A percentile compares a stretch with the other conserved stretches of the same genome.
phyloP scores from a whole-genome alignment of 805 yeast species.

The Candida ascalaphidarum region DNA sequence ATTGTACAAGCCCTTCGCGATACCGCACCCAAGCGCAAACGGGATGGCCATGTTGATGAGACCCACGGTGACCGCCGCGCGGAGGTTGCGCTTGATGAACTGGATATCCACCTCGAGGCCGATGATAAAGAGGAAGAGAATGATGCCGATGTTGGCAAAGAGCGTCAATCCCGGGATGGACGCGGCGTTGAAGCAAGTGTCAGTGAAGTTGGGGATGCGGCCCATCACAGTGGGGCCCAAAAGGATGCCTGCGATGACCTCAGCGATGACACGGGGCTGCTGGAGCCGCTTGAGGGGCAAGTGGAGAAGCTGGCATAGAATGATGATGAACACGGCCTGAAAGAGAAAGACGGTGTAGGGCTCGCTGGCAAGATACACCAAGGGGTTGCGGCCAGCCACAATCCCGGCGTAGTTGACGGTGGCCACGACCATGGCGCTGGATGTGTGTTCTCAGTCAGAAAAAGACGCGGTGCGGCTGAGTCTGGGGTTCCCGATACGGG shows the following conservation, averaged over 20 bases:
- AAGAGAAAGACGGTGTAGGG: conserved; percentile 67
- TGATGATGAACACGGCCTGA: conserved; percentile 56
- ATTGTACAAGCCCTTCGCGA: conserved; percentile 60
- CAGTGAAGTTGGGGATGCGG: conserved; percentile 57
- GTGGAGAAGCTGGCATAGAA: conserved; percentile 52
- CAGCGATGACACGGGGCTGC: conserved; percentile 79
- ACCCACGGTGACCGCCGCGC: conserved; percentile 62
- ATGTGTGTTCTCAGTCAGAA: neutral
- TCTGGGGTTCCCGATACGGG: too few relatives aligned
- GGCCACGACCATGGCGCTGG: conserved; percentile 20
- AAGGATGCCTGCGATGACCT: conserved; percentile 68
- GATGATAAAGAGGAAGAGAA: conserved; percentile 64
- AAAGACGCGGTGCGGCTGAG: too few relatives aligned
- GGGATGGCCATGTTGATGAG: conserved; percentile 68
- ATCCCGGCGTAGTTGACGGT: conserved; percentile 52
- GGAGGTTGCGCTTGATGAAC: conserved; percentile 52
- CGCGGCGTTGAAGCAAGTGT: conserved; percentile 52
- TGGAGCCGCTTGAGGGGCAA: conserved; percentile 51
- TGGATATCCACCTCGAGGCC: conserved; percentile 72
- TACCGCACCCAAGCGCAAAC: conserved; percentile 69
- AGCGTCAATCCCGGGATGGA: conserved; percentile 59
- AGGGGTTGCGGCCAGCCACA: conserved; percentile 64
- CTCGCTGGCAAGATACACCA: conserved; percentile 44
- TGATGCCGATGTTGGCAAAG: conserved; percentile 68
- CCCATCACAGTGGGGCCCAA: conserved; percentile 75